phyloP scores from a whole-genome alignment of 768 basidiomycete species.

The Collybia sp. region DNA sequence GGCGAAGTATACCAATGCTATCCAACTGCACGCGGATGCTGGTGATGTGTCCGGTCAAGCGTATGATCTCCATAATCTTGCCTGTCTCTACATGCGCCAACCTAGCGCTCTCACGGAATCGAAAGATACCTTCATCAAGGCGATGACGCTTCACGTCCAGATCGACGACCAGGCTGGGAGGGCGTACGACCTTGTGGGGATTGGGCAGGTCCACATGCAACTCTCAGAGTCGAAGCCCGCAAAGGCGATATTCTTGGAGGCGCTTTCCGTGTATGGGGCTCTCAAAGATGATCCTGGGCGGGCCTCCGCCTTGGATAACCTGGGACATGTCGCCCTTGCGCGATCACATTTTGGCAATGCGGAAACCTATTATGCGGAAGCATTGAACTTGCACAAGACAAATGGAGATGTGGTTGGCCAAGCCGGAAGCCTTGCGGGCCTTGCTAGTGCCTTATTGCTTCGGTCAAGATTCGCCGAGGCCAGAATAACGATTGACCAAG shows the following conservation, averaged over 20 bases:
- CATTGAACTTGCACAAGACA: conserved; percentile 8
- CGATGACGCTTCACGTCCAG: conserved; percentile 13
- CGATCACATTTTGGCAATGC: conserved; percentile 14
- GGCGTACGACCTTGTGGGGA: conserved; percentile 20
- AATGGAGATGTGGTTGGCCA: conserved; percentile 14
- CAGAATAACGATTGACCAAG: conserved; percentile 11
- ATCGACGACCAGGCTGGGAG: conserved; percentile 13
- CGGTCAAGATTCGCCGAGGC: conserved; percentile 19
- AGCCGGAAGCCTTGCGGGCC: conserved; percentile 17
- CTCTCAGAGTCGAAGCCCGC: conserved; percentile 7
- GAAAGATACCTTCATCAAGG: conserved; percentile 9
- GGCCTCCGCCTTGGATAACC: conserved; percentile 17
- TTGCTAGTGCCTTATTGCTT: conserved; percentile 16
- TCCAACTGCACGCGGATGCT: conserved; percentile 14
- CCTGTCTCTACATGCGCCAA: conserved; percentile 11
- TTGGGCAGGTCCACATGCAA: conserved; percentile 16
- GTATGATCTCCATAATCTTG: conserved; percentile 22
- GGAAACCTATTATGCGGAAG: conserved; percentile 14
- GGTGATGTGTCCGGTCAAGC: conserved; percentile 19
- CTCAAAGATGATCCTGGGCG: conserved; percentile 13
- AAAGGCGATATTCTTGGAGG: conserved; percentile 6
- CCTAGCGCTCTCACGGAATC: conserved; percentile 7
- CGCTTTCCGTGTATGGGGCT: conserved; percentile 12
- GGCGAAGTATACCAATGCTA: conserved; percentile 15
- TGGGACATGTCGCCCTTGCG: conserved; percentile 15